A percentile compares a stretch with the other conserved stretches of the same genome.
These are phyloP conservation scores for Apiospora malaysiana DNA, from an alignment of 2,329 filamentous ascomycete species.

Conservation along the genomic window DNA sequence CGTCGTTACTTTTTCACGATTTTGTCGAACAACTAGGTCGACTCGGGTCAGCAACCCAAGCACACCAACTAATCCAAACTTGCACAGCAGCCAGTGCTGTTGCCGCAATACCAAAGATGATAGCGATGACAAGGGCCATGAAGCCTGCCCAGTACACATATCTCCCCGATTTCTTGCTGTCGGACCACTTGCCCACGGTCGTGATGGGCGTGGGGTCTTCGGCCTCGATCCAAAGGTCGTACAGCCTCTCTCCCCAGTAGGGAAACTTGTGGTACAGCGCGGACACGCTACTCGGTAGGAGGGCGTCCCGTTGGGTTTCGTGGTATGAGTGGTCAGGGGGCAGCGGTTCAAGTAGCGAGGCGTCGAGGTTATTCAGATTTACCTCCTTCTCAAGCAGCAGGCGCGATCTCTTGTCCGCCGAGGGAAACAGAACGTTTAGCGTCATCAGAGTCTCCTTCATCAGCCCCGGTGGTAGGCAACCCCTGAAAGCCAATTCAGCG, in stretches of 20 bases:
- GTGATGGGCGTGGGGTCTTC: conserved; percentile 26
- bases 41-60: neutral
- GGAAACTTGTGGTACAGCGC: conserved; percentile 21
- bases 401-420: neutral
- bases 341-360: conserved; percentile 4
- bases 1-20: neutral
- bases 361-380: neutral
- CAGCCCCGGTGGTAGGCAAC: neutral
- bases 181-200: conserved; percentile 21
- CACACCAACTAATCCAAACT: neutral
- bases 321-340: conserved; percentile 17
- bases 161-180: conserved; percentile 22
- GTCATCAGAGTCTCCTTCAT: neutral
- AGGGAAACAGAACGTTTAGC: neutral
- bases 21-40: neutral
- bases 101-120: neutral
- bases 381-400: neutral
- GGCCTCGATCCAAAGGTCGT: conserved; percentile 23
- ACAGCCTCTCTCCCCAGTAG: conserved; percentile 24
- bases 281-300: conserved; percentile 9
- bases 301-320: neutral
- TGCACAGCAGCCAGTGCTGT: neutral
- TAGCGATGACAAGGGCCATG: neutral
- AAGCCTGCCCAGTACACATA: conserved; percentile 24
- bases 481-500: neutral